These are phyloP conservation scores for Trebouxiophyceae sp. DNA, from an alignment of 163 green algal species.

Conservation along the genomic window DNA sequence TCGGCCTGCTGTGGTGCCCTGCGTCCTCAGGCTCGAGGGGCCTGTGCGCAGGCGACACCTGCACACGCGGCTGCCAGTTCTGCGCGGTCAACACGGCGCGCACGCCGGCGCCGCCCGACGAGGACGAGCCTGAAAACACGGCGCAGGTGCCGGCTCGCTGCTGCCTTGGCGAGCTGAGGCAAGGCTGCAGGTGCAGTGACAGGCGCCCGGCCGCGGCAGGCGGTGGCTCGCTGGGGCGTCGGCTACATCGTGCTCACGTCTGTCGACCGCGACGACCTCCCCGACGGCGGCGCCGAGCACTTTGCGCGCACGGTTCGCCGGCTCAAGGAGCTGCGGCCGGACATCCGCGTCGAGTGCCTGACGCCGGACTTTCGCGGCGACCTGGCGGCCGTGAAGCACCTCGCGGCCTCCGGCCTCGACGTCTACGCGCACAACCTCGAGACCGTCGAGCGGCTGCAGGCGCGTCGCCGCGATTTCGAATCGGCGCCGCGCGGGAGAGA, in stretches of 20 bases:
- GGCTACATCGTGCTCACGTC: constrained; percentile 97
- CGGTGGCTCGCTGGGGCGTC: constrained; percentile 48
- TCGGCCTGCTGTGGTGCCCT: background rate
- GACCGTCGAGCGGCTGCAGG: constrained; percentile 66
- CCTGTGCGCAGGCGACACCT: constrained; percentile 86
- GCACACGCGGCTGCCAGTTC: constrained; percentile 84
- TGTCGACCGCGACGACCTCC: constrained; percentile 96
- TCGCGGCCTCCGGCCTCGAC: constrained; percentile 84
- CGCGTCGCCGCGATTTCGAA: background rate
- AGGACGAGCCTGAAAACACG: constrained; percentile 87
- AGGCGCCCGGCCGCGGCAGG: constrained; percentile 12
- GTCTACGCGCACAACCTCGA: constrained; percentile 99
- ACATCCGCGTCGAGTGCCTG: constrained; percentile 80
- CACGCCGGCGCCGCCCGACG: constrained; percentile 81
- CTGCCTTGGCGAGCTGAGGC: no score
- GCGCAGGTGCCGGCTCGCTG: no score
- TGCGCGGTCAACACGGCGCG: constrained; percentile 94
- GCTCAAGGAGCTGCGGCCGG: constrained; percentile 54
- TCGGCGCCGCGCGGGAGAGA: no score
- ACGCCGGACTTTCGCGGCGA: constrained; percentile 89
- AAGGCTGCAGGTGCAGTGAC: no score
- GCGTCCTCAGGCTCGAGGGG: background rate
- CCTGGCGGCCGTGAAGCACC: constrained; percentile 43
- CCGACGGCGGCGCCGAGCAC: constrained; percentile 76
- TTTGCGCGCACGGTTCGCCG: constrained; percentile 67